phyloP scores from a whole-genome alignment of 1,139 yeast species.

The Taphrina communis region DNA sequence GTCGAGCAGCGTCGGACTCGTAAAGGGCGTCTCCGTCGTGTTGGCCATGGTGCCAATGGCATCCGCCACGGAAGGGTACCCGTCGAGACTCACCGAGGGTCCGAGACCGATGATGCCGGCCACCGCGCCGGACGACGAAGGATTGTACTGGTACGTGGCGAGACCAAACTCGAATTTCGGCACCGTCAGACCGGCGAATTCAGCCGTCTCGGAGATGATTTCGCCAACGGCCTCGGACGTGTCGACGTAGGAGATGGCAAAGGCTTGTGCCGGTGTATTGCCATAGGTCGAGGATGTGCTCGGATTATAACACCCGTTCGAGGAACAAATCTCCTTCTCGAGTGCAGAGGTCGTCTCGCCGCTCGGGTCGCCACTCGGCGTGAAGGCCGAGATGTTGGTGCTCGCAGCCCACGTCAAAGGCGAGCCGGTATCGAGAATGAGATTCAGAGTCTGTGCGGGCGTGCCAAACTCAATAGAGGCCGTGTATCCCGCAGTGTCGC shows the following conservation, averaged over 20 bases:
- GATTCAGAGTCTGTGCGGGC: conserved; percentile 59
- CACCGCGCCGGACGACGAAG: conserved; percentile 16
- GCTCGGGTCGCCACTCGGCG: conserved; percentile 22
- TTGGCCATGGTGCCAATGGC: conserved; percentile 20
- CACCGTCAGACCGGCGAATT: conserved; percentile 30
- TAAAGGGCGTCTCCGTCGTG: conserved; percentile 17
- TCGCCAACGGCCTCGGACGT: conserved; percentile 38
- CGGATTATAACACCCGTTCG: conserved; percentile 34
- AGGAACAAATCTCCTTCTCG: conserved; percentile 27
- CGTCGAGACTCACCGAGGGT: conserved; percentile 26
- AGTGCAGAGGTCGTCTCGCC: conserved; percentile 23
- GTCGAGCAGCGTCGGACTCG: conserved; percentile 20
- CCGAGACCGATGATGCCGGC: conserved; percentile 42
- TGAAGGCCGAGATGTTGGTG: conserved; percentile 25
- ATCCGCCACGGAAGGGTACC: conserved; percentile 19
- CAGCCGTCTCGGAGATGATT: conserved; percentile 34
- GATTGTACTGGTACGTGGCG: conserved; percentile 36
- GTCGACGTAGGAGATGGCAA: conserved; percentile 38
- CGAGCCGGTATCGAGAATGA: conserved; percentile 66
- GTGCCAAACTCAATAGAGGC: conserved; percentile 57
- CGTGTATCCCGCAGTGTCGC: conserved; percentile 13
- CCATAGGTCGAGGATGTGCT: conserved; percentile 19
- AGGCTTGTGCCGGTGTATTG: conserved; percentile 25
- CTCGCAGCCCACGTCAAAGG: conserved; percentile 24
- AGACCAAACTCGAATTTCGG: conserved; percentile 36